Evolutionary conservation across 228 moss, liverwort and hornwort genomes (phyloP), one percentile per base, ranked within the genome.

Genomic region (Sphagnum fallax): DNA sequence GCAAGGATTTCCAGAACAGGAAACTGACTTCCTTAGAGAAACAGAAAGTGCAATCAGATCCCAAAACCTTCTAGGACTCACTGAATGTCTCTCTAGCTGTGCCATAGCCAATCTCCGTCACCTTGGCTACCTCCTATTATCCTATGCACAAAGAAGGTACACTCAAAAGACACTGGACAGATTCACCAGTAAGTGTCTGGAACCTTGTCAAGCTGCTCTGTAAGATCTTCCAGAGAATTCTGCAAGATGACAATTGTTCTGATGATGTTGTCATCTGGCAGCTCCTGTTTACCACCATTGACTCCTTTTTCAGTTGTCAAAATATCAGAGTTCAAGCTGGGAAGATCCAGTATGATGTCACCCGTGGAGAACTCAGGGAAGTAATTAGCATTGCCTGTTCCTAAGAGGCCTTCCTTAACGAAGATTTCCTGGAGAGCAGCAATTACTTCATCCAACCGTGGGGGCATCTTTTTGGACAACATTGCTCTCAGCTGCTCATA

Each of bases 121-220:
- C 32, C 32, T 32, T 32, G 32, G 32, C 2, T 32, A 32, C 32
- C 32, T 32, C 32, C 32, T 32, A 32, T 32, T 32, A 32, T 32
- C 32, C 32, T 32, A 1, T 32, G 32, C 32, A 32, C 32, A 12
- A 50, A 0, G 47, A 49, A 16, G 5, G n/a, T 16, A 59, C n/a
- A 9, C 47, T 2, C 52, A 32, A 32, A 32, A 32, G 32, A 32
- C 2, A 32, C 32, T 32, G 2, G 0, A 32, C 32, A 32, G 32
- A 32, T 32, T 32, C 32, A 32, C 32, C 32, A 32, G 32, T 3
- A 32, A 32, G 32, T 1, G 32, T 32, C 32, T 50, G 9, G 72
- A 51, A 78, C 88, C 76, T 74, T 73, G 14, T 80, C 76, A 63
- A 79, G 77, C 63, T 78, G 78, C 51, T 76, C 74, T 67, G 69